phyloP scores from a whole-genome alignment of 441 rosid genomes.

The Lepidium campestre region DNA sequence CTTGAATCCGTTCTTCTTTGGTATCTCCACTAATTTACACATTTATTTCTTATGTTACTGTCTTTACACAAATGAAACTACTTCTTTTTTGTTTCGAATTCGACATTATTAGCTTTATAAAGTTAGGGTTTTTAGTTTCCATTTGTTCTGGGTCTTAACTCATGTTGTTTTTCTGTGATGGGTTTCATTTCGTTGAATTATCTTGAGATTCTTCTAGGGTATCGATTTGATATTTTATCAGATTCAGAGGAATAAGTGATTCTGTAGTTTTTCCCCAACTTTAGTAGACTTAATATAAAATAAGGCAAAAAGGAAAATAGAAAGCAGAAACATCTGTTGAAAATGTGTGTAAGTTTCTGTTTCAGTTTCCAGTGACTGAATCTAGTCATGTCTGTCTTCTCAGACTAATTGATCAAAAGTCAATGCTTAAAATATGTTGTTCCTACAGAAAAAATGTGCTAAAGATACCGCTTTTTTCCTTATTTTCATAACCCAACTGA shows the following conservation, averaged over 20 bases:
- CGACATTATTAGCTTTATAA: neutral
- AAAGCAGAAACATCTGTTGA: constrained; percentile 31
- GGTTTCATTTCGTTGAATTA: neutral
- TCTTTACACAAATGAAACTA: too few relatives aligned
- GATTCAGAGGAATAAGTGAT: constrained; percentile 18
- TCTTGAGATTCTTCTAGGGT: constrained; percentile 7
- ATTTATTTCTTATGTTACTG: neutral
- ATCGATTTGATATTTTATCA: constrained; percentile 14
- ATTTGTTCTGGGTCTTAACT: neutral
- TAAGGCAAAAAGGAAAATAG: neutral
- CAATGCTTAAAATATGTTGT: constrained; percentile 15
- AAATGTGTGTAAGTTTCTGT: constrained; percentile 19
- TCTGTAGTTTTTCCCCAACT: neutral
- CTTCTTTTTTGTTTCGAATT: neutral
- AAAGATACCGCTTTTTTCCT: neutral
- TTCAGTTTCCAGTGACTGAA: constrained; percentile 22
- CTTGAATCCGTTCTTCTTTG: constrained; percentile 9
- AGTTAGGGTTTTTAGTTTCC: constrained; percentile 17
- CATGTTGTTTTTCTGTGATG: neutral
- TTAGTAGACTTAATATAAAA: neutral
- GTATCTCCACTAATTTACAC: constrained; percentile 11
- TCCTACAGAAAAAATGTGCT: neutral
- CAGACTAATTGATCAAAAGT: constrained; percentile 22
- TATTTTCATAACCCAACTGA: neutral
- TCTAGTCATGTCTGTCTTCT: constrained; percentile 23